Conservation (phyloP, 2,329 filamentous ascomycete genomes). For the Tympanopsis confertula region DNA sequence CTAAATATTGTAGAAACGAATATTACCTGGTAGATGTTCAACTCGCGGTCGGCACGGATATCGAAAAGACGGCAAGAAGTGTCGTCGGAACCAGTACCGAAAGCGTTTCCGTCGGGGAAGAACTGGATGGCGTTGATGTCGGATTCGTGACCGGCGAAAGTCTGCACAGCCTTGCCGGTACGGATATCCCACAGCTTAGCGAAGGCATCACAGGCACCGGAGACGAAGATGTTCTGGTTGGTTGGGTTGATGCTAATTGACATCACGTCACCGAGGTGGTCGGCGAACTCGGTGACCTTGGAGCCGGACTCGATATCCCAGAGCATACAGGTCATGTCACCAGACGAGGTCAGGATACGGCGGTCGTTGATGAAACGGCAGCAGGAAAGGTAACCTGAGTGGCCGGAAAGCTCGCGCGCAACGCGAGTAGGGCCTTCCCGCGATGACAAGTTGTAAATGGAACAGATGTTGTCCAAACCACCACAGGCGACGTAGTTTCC, state of each 20-base stretch:
- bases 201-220: conserved; percentile 96
- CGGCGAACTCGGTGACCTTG: conserved; percentile 94
- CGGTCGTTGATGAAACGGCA: conserved; percentile 98
- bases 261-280: conserved; percentile 98
- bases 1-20: not conserved
- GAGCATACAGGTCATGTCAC: conserved; percentile 99
- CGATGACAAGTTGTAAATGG: conserved; percentile 93
- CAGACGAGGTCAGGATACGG: conserved; percentile 92
- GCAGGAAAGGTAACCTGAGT: conserved; percentile 95
- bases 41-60: conserved; percentile 80
- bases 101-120: conserved; percentile 97
- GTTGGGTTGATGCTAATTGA: conserved; percentile 99
- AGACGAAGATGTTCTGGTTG: conserved; percentile 98
- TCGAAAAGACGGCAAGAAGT: conserved; percentile 95
- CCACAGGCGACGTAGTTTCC: conserved; percentile 98
- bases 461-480: conserved; percentile 98
- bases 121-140: conserved; percentile 99
- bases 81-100: conserved; percentile 94
- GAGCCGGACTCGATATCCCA: conserved; percentile 98
- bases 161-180: conserved; percentile 95
- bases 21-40: conserved; percentile 59
- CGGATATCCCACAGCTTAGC: conserved; percentile 98
- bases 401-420: conserved; percentile 86
- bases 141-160: conserved; percentile 94
- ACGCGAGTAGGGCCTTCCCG: conserved; percentile 95